Base-by-base conservation (phyloP, 805 yeast species). In the Myxozyma vanderwaltii region DNA sequence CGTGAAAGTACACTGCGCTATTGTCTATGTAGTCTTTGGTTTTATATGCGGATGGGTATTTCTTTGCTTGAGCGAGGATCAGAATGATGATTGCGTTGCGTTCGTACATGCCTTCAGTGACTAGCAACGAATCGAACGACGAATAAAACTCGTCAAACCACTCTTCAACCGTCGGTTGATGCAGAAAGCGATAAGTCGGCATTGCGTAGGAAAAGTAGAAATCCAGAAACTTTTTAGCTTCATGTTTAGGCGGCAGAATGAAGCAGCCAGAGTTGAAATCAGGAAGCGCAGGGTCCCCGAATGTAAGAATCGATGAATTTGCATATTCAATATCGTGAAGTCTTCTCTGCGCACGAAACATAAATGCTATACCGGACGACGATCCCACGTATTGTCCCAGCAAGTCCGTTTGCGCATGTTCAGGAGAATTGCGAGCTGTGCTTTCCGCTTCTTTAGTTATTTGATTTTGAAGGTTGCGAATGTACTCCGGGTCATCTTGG, bases 141-240 rank as follows among this genome's bases (percentile, higher is more conserved):
- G 45, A 47, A 43, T 61, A 61, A 31, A 61, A 51, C 4, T 58
- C 64, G 23, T 61, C 57, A 33, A 58, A 45, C 64, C 64, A 61
- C 6, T 21, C 38, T 15, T 51, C 50, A 8, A 51, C 58, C 6
- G 56, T 45, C 5, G 60, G 63, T 35, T 47, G 59, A 35, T 61
- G 64, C 33, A 61, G 31, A 31, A 61, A 61, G 4, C 64, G 48
- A 29, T 57, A 58, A 10, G 59, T 59, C 29, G 64, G 64, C 64
- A 61, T 61, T 13, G 60, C 64, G 27, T 51, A 61, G 1, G 56
- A 40, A 35, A 61, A 61, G 36, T 58, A 61, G 27, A 58, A 53
- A 15, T 59, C 54, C 13, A 61, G 4, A 50, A 54, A 12, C 13
- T 29, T 51, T 21, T 29, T 51, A 4, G 63, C 63, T 10, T 58